phyloP scores from a whole-genome alignment of 495 filamentous ascomycete genomes.

The Neurospora terricola region DNA sequence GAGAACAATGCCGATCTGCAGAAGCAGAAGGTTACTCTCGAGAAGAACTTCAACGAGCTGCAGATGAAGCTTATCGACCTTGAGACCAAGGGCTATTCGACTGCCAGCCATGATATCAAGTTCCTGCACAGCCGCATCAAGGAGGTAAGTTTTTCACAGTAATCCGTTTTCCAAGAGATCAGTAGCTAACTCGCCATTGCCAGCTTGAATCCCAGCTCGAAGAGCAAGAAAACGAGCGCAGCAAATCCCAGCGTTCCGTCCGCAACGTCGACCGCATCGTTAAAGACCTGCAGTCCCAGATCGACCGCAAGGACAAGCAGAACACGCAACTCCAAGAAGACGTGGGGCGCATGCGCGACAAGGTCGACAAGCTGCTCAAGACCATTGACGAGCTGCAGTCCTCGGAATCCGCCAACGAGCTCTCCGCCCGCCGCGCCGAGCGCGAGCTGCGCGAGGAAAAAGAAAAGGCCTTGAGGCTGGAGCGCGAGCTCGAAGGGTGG shows the following conservation, averaged over 20 bases:
- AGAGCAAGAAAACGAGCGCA: constrained; percentile 64
- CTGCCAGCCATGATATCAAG: constrained; percentile 84
- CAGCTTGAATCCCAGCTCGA: constrained; percentile 92
- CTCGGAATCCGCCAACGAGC: constrained; percentile 67
- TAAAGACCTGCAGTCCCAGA: constrained; percentile 84
- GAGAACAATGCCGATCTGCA: constrained; percentile 75
- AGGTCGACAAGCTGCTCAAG: constrained; percentile 74
- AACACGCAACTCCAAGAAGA: constrained; percentile 73
- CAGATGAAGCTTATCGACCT: constrained; percentile 85
- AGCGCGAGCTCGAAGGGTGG: constrained; percentile 82
- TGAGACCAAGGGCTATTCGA: constrained; percentile 94
- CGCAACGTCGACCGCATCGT: constrained; percentile 94
- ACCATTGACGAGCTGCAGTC: constrained; percentile 91
- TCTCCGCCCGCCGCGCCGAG: constrained; percentile 73
- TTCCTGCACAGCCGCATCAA: constrained; percentile 93
- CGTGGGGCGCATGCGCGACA: constrained; percentile 71
- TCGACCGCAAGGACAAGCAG: constrained; percentile 84
- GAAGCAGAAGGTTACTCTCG: constrained; percentile 84
- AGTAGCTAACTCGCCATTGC: constrained; percentile 12
- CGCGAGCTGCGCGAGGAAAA: constrained; percentile 82
- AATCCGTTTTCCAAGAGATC: neutral
- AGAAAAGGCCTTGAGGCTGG: constrained; percentile 71
- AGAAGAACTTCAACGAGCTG: constrained; percentile 85
- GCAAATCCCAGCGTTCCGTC: constrained; percentile 70
- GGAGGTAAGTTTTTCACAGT: constrained; percentile 54